A percentile compares a stretch with the other conserved stretches of the same genome.
phyloP scores from a whole-genome alignment of 495 filamentous ascomycete genomes.

The Xylaria bambusicola region DNA sequence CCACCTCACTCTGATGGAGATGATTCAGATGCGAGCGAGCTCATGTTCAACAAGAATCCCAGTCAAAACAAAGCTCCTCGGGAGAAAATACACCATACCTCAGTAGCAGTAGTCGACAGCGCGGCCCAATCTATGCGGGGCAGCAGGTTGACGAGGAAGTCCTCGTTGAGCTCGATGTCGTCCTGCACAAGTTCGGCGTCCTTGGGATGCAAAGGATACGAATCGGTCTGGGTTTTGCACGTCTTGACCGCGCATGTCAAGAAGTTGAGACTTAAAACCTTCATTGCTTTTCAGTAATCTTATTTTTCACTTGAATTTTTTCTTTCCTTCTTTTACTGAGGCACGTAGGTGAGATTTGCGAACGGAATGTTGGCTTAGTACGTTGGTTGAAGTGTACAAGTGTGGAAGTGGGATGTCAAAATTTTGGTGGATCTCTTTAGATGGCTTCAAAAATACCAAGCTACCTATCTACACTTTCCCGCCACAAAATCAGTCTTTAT shows the following conservation, averaged over 20 bases:
- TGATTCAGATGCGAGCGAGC: not conserved
- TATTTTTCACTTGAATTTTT: constrained; percentile 17
- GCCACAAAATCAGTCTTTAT: not conserved
- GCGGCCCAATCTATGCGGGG: constrained; percentile 87
- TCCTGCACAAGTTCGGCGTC: constrained; percentile 86
- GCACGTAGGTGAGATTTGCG: not conserved
- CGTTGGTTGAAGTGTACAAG: not conserved
- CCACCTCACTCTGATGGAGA: not conserved
- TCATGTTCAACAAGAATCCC: not conserved
- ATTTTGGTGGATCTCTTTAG: constrained; percentile 16
- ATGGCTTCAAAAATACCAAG: constrained; percentile 19
- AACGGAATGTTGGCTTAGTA: too few relatives aligned
- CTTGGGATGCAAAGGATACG: constrained; percentile 87
- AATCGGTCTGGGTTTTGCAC: constrained; percentile 74
- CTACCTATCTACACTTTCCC: constrained; percentile 2
- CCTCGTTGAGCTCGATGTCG: constrained; percentile 74
- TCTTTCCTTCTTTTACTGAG: constrained; percentile 9
- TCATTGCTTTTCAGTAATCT: constrained; percentile 58
- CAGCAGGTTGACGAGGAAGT: constrained; percentile 78
- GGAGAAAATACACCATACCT: constrained; percentile 57
- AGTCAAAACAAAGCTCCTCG: too few relatives aligned
- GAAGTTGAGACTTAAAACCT: constrained; percentile 95
- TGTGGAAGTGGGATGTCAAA: constrained; percentile 13
- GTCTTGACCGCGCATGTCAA: constrained; percentile 92
- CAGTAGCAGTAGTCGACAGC: constrained; percentile 68